Conservation (phyloP, 2,329 filamentous ascomycete species). For the Neurospora crassa region DNA sequence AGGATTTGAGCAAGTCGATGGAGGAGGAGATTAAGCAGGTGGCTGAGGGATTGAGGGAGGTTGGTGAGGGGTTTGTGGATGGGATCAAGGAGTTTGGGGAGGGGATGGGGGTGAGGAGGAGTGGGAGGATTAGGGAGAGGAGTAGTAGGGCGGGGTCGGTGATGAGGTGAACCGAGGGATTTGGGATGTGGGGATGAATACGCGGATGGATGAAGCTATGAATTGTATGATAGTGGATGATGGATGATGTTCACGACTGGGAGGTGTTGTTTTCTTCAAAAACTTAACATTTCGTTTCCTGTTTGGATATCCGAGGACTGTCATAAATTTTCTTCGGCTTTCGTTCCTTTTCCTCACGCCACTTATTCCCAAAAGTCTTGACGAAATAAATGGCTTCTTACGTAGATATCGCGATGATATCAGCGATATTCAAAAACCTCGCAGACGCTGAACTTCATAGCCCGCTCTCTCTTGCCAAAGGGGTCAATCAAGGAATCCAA, state of each 20-base stretch:
- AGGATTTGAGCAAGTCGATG: slow-evolving; percentile 42
- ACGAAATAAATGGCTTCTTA: background rate
- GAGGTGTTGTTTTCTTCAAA: background rate
- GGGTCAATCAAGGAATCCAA: background rate
- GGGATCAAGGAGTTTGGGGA: slow-evolving; percentile 33
- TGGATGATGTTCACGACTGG: background rate
- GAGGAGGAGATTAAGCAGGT: slow-evolving; percentile 42
- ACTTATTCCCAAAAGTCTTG: background rate
- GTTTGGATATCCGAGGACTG: background rate
- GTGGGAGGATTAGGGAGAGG: slow-evolving; percentile 14
- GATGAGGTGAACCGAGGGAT: background rate
- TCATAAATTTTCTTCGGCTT: background rate
- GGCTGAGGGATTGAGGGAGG: slow-evolving; percentile 29
- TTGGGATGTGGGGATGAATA: background rate
- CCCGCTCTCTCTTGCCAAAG: background rate
- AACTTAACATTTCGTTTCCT: background rate
- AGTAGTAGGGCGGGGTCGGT: slow-evolving; percentile 14
- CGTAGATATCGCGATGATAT: background rate
- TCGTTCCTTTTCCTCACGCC: background rate
- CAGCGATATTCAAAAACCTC: background rate
- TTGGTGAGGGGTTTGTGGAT: slow-evolving; percentile 46
- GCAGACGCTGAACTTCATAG: background rate
- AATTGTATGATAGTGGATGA: background rate
- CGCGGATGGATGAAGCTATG: background rate
- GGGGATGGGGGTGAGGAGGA: slow-evolving; percentile 24